phyloP scores from a whole-genome alignment of 2,329 filamentous ascomycete genomes.

The Penicillium italicum region DNA sequence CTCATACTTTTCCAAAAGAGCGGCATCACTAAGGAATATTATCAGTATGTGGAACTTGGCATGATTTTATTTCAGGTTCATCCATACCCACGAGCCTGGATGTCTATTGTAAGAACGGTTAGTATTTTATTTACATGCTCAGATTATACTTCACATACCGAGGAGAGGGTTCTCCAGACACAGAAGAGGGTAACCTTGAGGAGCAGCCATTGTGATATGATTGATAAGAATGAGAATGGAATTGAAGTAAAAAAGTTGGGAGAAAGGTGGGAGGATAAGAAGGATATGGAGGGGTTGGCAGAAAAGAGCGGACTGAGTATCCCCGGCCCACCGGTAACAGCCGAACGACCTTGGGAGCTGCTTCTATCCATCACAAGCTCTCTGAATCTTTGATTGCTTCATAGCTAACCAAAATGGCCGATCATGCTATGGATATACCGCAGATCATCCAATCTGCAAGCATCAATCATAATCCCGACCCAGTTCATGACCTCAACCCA shows the following conservation, averaged over 20 bases:
- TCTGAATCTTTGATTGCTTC: background rate
- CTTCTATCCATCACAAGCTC: background rate
- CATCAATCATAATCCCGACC: slow-evolving; percentile 69
- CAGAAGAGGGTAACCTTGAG: slow-evolving; percentile 81
- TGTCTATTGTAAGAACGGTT: slow-evolving; percentile 57
- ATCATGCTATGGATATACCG: slow-evolving; percentile 65
- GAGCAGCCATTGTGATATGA: slow-evolving; percentile 60
- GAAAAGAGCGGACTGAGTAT: slow-evolving; percentile 17
- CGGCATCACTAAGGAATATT: slow-evolving; percentile 60
- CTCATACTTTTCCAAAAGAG: slow-evolving; percentile 84
- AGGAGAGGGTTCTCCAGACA: slow-evolving; percentile 97
- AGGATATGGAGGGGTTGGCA: slow-evolving; percentile 25
- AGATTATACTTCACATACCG: slow-evolving; percentile 49
- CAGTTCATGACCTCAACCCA: slow-evolving; percentile 73
- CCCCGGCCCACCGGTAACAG: slow-evolving; percentile 10
- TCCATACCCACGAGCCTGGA: slow-evolving; percentile 71
- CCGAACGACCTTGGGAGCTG: background rate
- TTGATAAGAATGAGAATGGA: slow-evolving; percentile 8
- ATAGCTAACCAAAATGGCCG: slow-evolving; percentile 46
- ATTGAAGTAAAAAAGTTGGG: slow-evolving; percentile 11
- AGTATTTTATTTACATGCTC: slow-evolving; percentile 13
- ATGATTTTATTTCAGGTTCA: slow-evolving; percentile 6
- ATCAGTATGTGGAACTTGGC: slow-evolving; percentile 7
- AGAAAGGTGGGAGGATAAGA: slow-evolving; percentile 13
- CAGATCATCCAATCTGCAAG: slow-evolving; percentile 77